Percentiles rank a stretch among this genome's conserved stretches.
These are phyloP conservation scores for Diaporthe ilicicola DNA, from an alignment of 2,329 filamentous ascomycete species.

Conservation along the genomic window DNA sequence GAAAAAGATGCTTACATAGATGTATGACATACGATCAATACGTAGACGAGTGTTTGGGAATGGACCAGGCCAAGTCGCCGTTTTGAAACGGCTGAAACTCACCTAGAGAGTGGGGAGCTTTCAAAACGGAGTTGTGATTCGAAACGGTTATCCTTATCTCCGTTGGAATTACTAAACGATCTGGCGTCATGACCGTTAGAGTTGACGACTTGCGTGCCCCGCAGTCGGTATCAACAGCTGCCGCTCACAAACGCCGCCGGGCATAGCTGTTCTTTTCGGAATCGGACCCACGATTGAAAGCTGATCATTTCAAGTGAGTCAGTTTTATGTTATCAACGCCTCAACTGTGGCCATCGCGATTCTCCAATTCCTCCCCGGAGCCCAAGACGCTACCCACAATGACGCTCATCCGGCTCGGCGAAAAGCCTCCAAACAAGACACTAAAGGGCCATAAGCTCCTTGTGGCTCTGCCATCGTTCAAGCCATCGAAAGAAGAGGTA, in stretches of 20 bases:
- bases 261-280: neutral
- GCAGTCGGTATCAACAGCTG: neutral
- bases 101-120: no score
- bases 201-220: conserved; percentile 19
- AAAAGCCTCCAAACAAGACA: conserved; percentile 44
- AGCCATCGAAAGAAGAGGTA: conserved; percentile 44
- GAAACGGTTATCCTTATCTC: neutral
- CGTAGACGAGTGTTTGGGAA: neutral
- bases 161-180: conserved; percentile 14
- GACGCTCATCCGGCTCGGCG: conserved; percentile 24
- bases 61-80: neutral
- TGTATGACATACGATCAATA: neutral
- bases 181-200: conserved; percentile 12
- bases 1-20: no score
- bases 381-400: conserved; percentile 1
- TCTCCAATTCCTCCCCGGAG: neutral
- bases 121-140: neutral
- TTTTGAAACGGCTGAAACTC: neutral
- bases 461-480: conserved; percentile 45
- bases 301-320: neutral
- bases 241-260: neutral
- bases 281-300: neutral
- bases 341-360: neutral
- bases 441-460: conserved; percentile 59
- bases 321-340: neutral